Evolutionary conservation across 306 rosid species (phyloP).

Genomic region (Citrullus amarus): DNA sequence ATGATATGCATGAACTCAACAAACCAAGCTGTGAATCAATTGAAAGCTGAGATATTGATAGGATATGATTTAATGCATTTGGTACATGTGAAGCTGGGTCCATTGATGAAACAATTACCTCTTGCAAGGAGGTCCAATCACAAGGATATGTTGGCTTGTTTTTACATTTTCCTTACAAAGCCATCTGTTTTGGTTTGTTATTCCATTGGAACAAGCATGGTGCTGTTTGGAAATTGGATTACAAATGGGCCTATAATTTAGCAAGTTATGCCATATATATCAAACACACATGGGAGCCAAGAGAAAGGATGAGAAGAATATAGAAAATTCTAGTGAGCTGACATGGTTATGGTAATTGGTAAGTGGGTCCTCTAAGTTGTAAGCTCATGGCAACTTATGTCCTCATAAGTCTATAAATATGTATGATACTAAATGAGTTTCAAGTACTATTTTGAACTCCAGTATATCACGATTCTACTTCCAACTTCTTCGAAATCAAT

Average conservation of each 20-base stretch:
- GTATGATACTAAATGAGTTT: neutral
- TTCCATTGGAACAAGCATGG: neutral
- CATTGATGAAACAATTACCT: neutral
- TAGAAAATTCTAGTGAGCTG: neutral
- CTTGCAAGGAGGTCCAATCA: neutral
- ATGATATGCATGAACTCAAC: neutral
- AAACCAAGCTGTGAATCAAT: neutral
- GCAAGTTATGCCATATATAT: neutral
- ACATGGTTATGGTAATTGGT: neutral
- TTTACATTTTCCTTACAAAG: neutral
- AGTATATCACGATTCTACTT: neutral
- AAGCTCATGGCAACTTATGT: neutral
- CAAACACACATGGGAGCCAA: neutral
- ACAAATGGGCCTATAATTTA: neutral
- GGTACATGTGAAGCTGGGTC: neutral
- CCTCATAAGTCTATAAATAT: neutral
- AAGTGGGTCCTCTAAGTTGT: neutral
- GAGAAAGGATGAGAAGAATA: neutral
- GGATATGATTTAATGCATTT: neutral
- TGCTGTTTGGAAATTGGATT: neutral
- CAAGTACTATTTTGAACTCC: neutral
- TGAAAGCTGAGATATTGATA: neutral
- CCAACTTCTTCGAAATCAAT: neutral
- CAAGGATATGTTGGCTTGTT: neutral
- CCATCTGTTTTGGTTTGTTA: neutral